Conservation (phyloP, 306 rosid genomes). For the Quercus berberidifolia region DNA sequence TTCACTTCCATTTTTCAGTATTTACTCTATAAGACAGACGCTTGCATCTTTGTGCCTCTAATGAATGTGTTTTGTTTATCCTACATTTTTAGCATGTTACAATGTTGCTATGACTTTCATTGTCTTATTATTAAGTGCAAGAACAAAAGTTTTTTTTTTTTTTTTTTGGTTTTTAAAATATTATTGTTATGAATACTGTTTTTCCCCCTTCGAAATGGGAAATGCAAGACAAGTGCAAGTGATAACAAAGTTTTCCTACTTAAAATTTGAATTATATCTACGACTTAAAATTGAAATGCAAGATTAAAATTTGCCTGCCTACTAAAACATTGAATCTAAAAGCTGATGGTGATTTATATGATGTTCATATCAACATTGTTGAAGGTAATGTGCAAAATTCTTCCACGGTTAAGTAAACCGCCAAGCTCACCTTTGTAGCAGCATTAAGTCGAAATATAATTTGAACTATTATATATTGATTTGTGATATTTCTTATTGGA, state of each 20-base stretch:
- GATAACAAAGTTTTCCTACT: neutral
- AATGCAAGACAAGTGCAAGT: neutral
- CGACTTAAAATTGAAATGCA: no score
- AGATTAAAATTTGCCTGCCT: no score
- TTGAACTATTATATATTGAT: neutral
- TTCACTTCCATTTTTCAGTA: neutral
- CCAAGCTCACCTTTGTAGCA: neutral
- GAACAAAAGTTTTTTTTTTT: neutral
- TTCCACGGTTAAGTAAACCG: neutral
- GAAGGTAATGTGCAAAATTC: neutral
- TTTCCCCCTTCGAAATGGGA: neutral
- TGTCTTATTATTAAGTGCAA: neutral
- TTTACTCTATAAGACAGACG: neutral
- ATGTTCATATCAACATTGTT: neutral
- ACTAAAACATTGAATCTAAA: neutral
- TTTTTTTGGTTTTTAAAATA: neutral
- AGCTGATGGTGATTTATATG: neutral
- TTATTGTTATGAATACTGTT: neutral
- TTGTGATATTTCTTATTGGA: neutral
- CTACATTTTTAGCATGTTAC: neutral
- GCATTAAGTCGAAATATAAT: neutral
- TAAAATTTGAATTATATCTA: no score
- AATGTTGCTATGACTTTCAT: neutral
- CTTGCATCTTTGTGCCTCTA: neutral
- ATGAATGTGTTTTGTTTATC: no score